These are phyloP conservation scores for Nemania serpens DNA, from an alignment of 2,329 filamentous ascomycete species.

Conservation along the genomic window DNA sequence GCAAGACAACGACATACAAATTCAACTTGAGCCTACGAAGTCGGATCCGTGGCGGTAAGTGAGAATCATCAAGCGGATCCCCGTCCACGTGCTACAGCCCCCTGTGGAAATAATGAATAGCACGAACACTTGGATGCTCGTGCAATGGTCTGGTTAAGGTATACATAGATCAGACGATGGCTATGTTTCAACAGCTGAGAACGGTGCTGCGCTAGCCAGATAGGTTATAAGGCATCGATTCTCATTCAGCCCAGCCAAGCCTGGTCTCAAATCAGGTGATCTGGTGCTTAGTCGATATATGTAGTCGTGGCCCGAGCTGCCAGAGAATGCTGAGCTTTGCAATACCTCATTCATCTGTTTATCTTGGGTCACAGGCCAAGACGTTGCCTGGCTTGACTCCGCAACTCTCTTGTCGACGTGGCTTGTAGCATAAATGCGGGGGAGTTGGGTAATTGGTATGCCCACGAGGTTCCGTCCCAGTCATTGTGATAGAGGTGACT, in stretches of 20 bases:
- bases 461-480: constrained; percentile 7
- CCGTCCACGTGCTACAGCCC: no score
- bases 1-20: no score
- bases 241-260: background rate
- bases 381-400: constrained; percentile 12
- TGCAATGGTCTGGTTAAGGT: background rate
- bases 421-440: constrained; percentile 9
- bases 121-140: no score
- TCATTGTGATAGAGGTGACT: constrained; percentile 14
- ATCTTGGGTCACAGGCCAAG: background rate
- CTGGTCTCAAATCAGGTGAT: background rate
- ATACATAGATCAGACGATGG: background rate
- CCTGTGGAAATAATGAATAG: no score
- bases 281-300: background rate
- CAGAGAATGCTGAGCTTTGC: background rate
- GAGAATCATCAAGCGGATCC: no score
- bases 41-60: no score
- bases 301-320: background rate
- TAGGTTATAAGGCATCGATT: background rate
- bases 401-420: constrained; percentile 18
- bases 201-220: background rate
- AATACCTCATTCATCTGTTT: no score
- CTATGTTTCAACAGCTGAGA: background rate
- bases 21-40: no score
- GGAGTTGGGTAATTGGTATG: constrained; percentile 9